phyloP scores from a whole-genome alignment of 352 stramenopile species.

The Globisporangium splendens region DNA sequence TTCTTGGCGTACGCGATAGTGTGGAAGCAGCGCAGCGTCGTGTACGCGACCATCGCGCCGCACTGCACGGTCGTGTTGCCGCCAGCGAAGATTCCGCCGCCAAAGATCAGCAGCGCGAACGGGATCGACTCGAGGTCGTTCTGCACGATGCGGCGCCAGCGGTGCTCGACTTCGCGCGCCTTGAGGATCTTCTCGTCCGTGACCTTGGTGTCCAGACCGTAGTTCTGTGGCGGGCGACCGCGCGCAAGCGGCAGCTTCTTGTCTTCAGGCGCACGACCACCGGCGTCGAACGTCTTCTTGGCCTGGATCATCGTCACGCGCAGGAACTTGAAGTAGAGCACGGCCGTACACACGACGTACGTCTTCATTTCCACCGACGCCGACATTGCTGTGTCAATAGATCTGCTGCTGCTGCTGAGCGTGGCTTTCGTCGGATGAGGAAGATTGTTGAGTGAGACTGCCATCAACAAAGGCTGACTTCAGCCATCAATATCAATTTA shows the following conservation, averaged over 20 bases:
- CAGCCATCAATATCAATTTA: too few species aligned
- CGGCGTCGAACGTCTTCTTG: constrained; percentile 52
- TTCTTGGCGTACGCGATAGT: constrained; percentile 44
- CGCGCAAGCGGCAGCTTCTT: constrained; percentile 17
- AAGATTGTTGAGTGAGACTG: too few species aligned
- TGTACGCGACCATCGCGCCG: constrained; percentile 34
- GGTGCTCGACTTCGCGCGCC: constrained; percentile 26
- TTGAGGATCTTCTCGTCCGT: constrained; percentile 20
- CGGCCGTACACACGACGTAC: constrained; percentile 46
- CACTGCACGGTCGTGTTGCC: constrained; percentile 23
- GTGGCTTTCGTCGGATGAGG: too few species aligned
- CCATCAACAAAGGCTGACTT: too few species aligned
- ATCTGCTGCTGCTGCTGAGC: too few species aligned
- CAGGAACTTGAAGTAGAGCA: constrained; percentile 78
- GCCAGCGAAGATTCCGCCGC: constrained; percentile 23
- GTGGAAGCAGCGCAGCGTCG: constrained; percentile 30
- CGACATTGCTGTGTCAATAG: not conserved
- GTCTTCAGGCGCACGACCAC: constrained; percentile 48
- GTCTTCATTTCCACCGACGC: constrained; percentile 34
- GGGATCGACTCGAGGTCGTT: constrained; percentile 51
- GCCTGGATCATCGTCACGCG: constrained; percentile 45
- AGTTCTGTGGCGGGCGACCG: constrained; percentile 35
- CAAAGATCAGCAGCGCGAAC: constrained; percentile 33
- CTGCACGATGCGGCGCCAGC: constrained; percentile 39
- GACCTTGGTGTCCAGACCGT: constrained; percentile 13